Base-by-base conservation (phyloP, 768 basidiomycete species). In the Rickenella mellea region DNA sequence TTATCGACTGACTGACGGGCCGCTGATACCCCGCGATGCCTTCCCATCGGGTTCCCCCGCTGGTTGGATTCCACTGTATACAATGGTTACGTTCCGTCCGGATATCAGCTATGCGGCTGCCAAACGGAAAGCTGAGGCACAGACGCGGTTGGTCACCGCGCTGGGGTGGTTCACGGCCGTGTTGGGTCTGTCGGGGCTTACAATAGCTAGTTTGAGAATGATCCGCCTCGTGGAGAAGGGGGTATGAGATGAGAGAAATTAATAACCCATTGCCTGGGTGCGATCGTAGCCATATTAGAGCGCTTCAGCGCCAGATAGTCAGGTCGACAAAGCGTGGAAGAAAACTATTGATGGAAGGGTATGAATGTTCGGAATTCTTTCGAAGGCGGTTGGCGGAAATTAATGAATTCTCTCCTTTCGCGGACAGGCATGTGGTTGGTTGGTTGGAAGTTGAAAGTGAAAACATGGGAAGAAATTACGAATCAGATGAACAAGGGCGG, bases 61-160 rank as follows among this genome's bases (percentile, higher is more conserved):
- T 49, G 91, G 88, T 27, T 97, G 93, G 93, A 73, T 92, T 40
- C 86, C 90, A 44, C 70, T 94, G 39, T 99, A 99, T 62, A 89
- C 89, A 26, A 96, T 98, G 93, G 83, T 96, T 50, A 97, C 94
- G 32, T 99, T 99, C 67, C 76, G 94, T 30, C 89, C 91, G 39
- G 94, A 98, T 62, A 78, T 99, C 53, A 83, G 81, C 58, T 99
- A 99, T 57, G 78, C 80, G 43, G 79, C 78, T 39, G 93, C 83
- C 17, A 74, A 76, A 57, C 70, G 67, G 56, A 80, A 78, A 60
- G 83, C 83, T 43, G 68, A 62, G 46, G 65, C 70, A 56, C 94
- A 99, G 64, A 66, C 72, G n/a, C 60, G 57, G 24, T 69, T 87
- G 41, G 64, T 97, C 47, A 59, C 65, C 40, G 56, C 60, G 39